Evolutionary conservation across 1,284 basidiomycete genomes (phyloP), one percentile per base, ranked within the genome.

Genomic region (Cutaneotrichosporon spelunceum): DNA sequence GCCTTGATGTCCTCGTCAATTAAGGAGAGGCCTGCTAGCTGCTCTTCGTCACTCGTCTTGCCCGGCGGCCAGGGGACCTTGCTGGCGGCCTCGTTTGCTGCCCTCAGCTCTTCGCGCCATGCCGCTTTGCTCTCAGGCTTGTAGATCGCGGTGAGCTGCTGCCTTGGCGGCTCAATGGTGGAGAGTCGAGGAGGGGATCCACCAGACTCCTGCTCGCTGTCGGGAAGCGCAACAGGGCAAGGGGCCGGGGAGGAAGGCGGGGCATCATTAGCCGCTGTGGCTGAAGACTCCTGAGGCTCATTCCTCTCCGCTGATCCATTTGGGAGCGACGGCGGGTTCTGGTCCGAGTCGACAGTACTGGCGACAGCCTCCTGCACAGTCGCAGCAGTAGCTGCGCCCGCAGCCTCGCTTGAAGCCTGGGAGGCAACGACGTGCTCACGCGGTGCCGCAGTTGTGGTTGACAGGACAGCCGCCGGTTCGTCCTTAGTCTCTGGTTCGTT

Each of bases 121-220:
- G 90, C 88, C 19, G 86, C 86, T 23, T 84, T 85, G 69, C 87
- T 87, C 69, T 92, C 91, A 1, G 91, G 90, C 53, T 88, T 84
- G 79, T 92, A 94, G 59, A 94, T 91, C 16, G 90, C 89, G 16
- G 92, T 94, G 39, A 88, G 71, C 53, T 81, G 72, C 56, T 85
- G 84, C 11, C 81, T 80, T 53, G 83, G 66, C 14, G 63, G 56
- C 2, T 56, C 57, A 27, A 50, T 30, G 11, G 9, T 23, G 26
- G 48, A 50, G 27, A 30, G 11, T 6, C 27, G 14, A 5, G 48
- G 48, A 13, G 61, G 47, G 7, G 29, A 39, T 23, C 5, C 63
- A n/a, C 27, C 56, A 13, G 60, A 61, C 2, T 57, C 58, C 10
- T 30, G 27, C 48, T 50, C 48, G 23, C 19, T 53, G 0, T 72